Evolutionary conservation across 1,139 yeast genomes (phyloP).

Genomic region (Entelexis paramagnoliae): DNA sequence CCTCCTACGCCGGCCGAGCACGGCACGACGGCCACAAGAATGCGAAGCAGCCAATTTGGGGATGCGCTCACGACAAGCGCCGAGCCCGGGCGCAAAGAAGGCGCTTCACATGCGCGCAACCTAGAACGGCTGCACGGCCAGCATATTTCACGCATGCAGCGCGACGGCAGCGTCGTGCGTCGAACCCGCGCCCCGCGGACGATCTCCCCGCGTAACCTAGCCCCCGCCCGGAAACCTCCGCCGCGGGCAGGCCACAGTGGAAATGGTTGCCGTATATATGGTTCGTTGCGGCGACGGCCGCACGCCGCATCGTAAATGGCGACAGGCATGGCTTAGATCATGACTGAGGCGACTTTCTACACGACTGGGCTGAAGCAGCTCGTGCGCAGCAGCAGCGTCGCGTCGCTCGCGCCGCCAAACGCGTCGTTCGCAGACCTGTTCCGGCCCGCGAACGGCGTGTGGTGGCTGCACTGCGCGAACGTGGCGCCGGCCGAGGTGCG

Average conservation of each 20-base stretch:
- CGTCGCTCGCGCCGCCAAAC: background rate
- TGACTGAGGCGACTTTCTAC: background rate
- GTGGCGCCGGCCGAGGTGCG: background rate
- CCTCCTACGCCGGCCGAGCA: no score
- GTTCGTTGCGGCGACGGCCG: background rate
- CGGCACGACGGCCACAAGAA: no score
- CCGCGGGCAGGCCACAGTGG: no score
- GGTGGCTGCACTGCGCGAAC: slow-evolving; percentile 11
- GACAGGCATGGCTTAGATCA: background rate
- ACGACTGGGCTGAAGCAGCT: slow-evolving; percentile 4
- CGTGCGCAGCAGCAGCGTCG: background rate
- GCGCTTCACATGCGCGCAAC: background rate
- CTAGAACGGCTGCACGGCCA: background rate
- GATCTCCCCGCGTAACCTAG: no score
- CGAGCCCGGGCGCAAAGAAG: no score
- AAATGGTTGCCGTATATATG: background rate
- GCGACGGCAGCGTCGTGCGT: background rate
- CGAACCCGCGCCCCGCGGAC: background rate
- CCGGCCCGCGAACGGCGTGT: background rate
- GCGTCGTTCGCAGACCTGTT: background rate
- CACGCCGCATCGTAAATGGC: background rate
- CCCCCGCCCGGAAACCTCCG: no score
- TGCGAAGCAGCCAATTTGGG: no score
- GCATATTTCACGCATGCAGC: background rate
- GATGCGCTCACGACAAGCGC: no score